phyloP scores from a whole-genome alignment of 148 eudicot species.

The Vaccinium darrowii region DNA sequence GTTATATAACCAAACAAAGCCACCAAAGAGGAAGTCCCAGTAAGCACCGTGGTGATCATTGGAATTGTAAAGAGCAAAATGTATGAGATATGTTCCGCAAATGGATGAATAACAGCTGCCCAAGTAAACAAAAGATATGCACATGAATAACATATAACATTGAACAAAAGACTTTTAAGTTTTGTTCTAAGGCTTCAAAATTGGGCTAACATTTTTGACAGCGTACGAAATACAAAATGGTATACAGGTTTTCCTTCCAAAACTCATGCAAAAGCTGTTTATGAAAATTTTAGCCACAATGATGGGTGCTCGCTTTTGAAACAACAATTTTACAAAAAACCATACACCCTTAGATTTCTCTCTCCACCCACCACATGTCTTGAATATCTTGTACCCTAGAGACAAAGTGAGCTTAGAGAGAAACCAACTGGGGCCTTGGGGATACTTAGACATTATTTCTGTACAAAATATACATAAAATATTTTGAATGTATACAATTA shows the following conservation, averaged over 20 bases:
- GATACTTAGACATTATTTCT: neutral
- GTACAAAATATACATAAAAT: neutral
- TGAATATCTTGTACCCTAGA: neutral
- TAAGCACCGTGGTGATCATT: conserved; percentile 4
- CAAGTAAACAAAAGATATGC: neutral
- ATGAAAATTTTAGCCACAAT: neutral
- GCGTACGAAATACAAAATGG: neutral
- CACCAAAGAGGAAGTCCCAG: conserved; percentile 29
- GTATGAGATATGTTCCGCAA: too few species aligned
- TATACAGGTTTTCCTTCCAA: neutral
- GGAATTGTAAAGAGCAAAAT: too few species aligned
- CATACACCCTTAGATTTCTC: neutral
- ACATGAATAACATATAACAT: neutral
- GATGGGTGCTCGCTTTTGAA: neutral
- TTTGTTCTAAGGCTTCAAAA: neutral
- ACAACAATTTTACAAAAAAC: neutral
- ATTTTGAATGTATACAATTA: neutral
- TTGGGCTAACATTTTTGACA: neutral
- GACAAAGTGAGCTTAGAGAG: neutral
- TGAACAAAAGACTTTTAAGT: neutral
- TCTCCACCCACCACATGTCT: neutral
- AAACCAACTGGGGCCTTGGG: neutral
- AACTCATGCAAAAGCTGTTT: neutral
- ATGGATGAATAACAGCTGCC: too few species aligned
- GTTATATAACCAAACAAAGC: conserved; percentile 32